These are phyloP conservation scores for Guadua angustifolia DNA, from an alignment of 176 grass and related monocot genomes.

Conservation along the genomic window DNA sequence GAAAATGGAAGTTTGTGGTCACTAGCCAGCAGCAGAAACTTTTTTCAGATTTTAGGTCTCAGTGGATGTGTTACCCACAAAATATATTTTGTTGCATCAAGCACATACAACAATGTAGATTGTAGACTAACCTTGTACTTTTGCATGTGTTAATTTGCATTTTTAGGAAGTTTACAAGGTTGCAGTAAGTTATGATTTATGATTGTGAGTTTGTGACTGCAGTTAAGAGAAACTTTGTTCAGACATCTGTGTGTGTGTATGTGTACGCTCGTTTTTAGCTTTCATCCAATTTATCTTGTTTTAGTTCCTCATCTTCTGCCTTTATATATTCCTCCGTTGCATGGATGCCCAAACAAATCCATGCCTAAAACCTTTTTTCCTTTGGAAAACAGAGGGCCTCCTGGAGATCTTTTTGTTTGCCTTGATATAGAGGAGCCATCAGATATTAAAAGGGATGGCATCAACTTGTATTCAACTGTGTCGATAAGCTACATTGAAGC, in stretches of 20 bases:
- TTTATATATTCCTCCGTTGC: slow-evolving; percentile 10
- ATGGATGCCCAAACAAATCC: slow-evolving; percentile 23
- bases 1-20: too few species aligned
- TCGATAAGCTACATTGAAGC: slow-evolving; percentile 94
- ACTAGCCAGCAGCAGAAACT: not conserved
- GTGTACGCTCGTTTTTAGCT: slow-evolving; percentile 12
- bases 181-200: slow-evolving; percentile 3
- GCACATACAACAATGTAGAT: not conserved
- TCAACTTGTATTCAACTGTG: slow-evolving; percentile 86
- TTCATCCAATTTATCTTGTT: slow-evolving; percentile 35
- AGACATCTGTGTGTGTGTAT: not conserved
- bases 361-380: slow-evolving; percentile 19
- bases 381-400: slow-evolving; percentile 68
- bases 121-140: not conserved
- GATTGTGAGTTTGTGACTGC: not conserved
- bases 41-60: slow-evolving; percentile 7
- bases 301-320: slow-evolving; percentile 16
- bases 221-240: slow-evolving; percentile 22
- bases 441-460: slow-evolving; percentile 94
- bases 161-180: not conserved
- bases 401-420: slow-evolving; percentile 96
- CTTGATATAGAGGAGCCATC: slow-evolving; percentile 96
- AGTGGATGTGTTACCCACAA: not conserved
- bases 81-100: slow-evolving; percentile 18
- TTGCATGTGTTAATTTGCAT: not conserved